Evolutionary conservation across 208 protist species (phyloP).

Genomic region (Leishmania tarentolae): DNA sequence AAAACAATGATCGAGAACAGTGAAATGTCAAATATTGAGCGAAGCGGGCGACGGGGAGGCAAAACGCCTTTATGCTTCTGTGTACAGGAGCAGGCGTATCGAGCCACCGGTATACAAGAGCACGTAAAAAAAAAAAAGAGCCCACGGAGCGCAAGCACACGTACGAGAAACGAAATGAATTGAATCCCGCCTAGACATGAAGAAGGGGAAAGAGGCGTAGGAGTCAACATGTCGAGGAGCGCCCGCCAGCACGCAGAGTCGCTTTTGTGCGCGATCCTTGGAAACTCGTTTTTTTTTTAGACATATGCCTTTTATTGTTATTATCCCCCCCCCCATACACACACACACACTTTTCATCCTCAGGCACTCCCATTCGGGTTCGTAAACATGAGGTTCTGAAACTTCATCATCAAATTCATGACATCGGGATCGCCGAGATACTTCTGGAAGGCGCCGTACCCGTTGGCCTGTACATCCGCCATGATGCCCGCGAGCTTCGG

Average conservation of each 20-base stretch:
- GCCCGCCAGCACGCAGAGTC: background rate
- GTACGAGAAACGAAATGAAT: too few species aligned
- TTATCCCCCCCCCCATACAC: background rate
- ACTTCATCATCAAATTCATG: constrained; percentile 89
- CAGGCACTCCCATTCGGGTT: constrained; percentile 24
- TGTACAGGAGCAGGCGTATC: background rate
- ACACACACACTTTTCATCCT: background rate
- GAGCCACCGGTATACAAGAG: background rate
- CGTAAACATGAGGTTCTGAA: constrained; percentile 65
- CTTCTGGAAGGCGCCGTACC: constrained; percentile 86
- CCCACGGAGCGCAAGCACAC: background rate
- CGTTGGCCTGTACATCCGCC: constrained; percentile 84
- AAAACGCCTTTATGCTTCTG: background rate
- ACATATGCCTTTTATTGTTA: background rate
- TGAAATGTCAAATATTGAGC: background rate
- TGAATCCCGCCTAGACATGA: too few species aligned
- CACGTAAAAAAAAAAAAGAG: background rate
- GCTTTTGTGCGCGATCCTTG: background rate
- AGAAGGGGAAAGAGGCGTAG: background rate
- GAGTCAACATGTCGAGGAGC: background rate
- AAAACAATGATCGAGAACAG: background rate
- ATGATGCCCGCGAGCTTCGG: constrained; percentile 81
- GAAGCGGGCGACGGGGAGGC: background rate
- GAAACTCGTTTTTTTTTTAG: background rate
- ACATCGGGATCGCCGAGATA: constrained; percentile 92